Evolutionary conservation across 2,329 filamentous ascomycete species (phyloP).

Genomic region (Coniella lustricola): DNA sequence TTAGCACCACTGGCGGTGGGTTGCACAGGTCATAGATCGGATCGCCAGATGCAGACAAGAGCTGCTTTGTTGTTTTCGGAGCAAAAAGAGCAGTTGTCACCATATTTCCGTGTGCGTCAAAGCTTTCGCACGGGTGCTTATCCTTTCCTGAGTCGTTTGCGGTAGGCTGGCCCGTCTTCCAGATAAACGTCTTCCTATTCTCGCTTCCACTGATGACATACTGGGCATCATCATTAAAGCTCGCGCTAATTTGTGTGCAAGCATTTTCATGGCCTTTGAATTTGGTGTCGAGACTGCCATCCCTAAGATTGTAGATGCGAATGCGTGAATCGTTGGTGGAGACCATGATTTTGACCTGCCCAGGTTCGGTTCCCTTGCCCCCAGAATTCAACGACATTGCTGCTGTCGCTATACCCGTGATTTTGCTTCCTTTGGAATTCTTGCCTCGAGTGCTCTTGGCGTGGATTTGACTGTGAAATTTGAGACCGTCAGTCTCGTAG

Average conservation of each 20-base stretch:
- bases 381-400: constrained; percentile 40
- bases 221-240: constrained; percentile 77
- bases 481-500: constrained; percentile 87
- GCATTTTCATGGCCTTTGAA: constrained; percentile 87
- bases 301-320: constrained; percentile 78
- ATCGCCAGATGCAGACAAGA: constrained; percentile 76
- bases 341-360: constrained; percentile 75
- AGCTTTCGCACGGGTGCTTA: constrained; percentile 78
- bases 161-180: constrained; percentile 49
- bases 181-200: constrained; percentile 83
- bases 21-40: constrained; percentile 97
- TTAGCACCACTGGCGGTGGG: constrained; percentile 77
- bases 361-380: constrained; percentile 32
- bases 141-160: constrained; percentile 46
- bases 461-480: constrained; percentile 76
- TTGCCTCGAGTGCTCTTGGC: constrained; percentile 89
- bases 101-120: constrained; percentile 82
- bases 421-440: constrained; percentile 94
- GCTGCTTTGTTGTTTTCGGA: constrained; percentile 67
- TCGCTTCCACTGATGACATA: constrained; percentile 93
- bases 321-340: constrained; percentile 94
- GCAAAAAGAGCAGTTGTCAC: constrained; percentile 87
- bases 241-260: constrained; percentile 82
- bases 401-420: constrained; percentile 84
- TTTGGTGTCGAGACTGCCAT: constrained; percentile 80